Base-by-base conservation (phyloP, 2,329 filamentous ascomycete species). In the Xylaria polymorpha region DNA sequence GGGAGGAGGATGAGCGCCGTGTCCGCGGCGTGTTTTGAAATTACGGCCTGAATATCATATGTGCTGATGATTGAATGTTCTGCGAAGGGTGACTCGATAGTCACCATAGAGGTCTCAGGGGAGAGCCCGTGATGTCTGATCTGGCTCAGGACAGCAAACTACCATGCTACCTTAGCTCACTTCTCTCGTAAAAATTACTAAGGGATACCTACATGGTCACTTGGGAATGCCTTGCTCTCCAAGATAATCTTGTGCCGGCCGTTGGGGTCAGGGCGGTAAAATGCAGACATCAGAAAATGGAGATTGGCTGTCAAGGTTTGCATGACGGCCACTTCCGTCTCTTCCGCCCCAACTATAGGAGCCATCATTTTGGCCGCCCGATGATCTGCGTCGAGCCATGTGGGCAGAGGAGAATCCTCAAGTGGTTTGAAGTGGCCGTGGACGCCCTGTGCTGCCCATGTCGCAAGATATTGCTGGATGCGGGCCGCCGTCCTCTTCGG, bases 61-160 rank as follows among this genome's bases (percentile, higher is more conserved):
- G 90, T 94, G 15, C 85, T 85, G 58, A 94, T 80, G 48, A 88
- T 84, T 61, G 80, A 75, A n/a, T 88, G 85, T 2, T 81, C 80
- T 2, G 76, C 77, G 35, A 83, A 80, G 10, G 83, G 79, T 0
- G 90, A 88, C 70, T 90, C 85, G 65, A 94, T 88, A 29, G 88
- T 84, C 39, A 94, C 83, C 84, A 94, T 90, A 14, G 90, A 88
- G n/a, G 87, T 86, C 37, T 85, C 80, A 0, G 90, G 87, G 46
- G 88, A 81, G 44, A 92, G 85, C 65, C 87, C 86, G 78, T 94
- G 91, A 74, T 90, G 88, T 20, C 84, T 83, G 53, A 94, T 89
- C 78, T 94, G 92, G 37, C 91, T 93, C 78, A 93, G 88, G 20
- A 93, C 87, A 18, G 91, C 92, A 79, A 92, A 95, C 90, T 94